Percentiles rank a stretch among this genome's conserved stretches.
These are phyloP conservation scores for Chalaropsis thielavioides DNA, from an alignment of 2,329 filamentous ascomycete genomes.

Conservation along the genomic window DNA sequence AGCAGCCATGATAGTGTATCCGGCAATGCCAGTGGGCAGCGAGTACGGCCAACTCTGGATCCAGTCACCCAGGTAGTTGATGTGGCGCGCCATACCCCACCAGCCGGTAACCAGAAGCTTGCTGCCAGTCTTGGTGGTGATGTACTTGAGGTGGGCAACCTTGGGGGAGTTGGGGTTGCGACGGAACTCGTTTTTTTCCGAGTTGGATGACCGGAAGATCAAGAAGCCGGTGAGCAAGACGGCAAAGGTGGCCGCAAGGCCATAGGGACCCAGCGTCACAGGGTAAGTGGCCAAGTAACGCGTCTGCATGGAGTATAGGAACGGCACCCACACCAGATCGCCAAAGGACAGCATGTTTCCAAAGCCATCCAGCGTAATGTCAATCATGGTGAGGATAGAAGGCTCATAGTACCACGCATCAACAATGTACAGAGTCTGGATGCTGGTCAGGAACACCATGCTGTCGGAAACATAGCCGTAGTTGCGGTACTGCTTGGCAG, in stretches of 20 bases:
- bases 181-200: slow-evolving; percentile 87
- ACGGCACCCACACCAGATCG: slow-evolving; percentile 85
- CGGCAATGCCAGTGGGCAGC: slow-evolving; percentile 70
- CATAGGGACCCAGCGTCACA: slow-evolving; percentile 55
- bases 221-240: slow-evolving; percentile 63
- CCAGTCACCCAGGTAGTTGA: slow-evolving; percentile 96
- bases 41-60: slow-evolving; percentile 84
- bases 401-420: slow-evolving; percentile 80
- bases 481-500: slow-evolving; percentile 75
- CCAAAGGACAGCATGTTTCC: slow-evolving; percentile 92
- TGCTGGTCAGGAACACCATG: slow-evolving; percentile 61
- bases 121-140: slow-evolving; percentile 70
- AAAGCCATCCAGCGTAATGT: slow-evolving; percentile 85
- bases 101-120: slow-evolving; percentile 73
- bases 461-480: slow-evolving; percentile 76
- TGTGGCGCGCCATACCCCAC: slow-evolving; percentile 86
- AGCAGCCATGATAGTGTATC: slow-evolving; percentile 55
- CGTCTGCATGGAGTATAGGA: slow-evolving; percentile 71
- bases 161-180: slow-evolving; percentile 69
- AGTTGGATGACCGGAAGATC: slow-evolving; percentile 89
- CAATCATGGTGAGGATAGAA: slow-evolving; percentile 82
- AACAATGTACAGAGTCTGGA: slow-evolving; percentile 71
- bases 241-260: slow-evolving; percentile 48
- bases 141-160: slow-evolving; percentile 68
- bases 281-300: slow-evolving; percentile 77